Evolutionary conservation across 495 filamentous ascomycete genomes (phyloP), one percentile per base, ranked within the genome.

Genomic region (Hyaloscypha bicolor): DNA sequence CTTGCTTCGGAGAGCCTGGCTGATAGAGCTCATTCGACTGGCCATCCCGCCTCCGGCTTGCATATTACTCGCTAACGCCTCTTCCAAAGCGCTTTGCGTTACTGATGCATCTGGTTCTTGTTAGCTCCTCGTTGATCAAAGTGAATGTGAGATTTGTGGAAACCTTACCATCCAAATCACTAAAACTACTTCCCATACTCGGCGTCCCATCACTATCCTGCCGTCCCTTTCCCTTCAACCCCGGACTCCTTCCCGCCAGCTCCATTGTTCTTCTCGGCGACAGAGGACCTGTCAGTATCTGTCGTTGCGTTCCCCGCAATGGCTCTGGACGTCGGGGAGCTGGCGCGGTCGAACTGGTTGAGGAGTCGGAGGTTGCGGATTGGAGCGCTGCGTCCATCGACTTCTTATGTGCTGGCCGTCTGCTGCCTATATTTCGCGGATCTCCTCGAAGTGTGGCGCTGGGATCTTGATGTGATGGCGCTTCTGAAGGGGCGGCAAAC

Each of bases 151-250:
- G 55, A 67, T 51, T 51, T 12, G 37, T 62, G 62, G 67, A 9
- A n/a, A 45, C 78, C 82, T 68, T 83, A 94, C 92, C 93, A 77
- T 98, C 96, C 32, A 99, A 81, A 80, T 99, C 95, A 76, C 94
- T 97, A 74, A 96, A 99, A 75, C 94, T 97, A 74, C 93, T 97
- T 1, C 94, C 93, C 91, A 98, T 98, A 71, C 96, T 99, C 0
- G 93, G 95, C 2, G 92, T 93, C 3, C 88, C 93, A 67, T 96
- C 93, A 71, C 93, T 96, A 6, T 87, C 84, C 48, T 92, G 90
- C 60, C 86, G 82, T 16, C 80, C 85, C 33, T 82, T 84, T 12
- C 82, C 79, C 60, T 84, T 86, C 29, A 48, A 71, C 63, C 79
- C 79, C 2, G 86, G 86, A 71, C 86, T 90, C 19, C 83, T 79